These are phyloP conservation scores for Salix purpurea DNA, from an alignment of 345 rosid species.

Conservation along the genomic window DNA sequence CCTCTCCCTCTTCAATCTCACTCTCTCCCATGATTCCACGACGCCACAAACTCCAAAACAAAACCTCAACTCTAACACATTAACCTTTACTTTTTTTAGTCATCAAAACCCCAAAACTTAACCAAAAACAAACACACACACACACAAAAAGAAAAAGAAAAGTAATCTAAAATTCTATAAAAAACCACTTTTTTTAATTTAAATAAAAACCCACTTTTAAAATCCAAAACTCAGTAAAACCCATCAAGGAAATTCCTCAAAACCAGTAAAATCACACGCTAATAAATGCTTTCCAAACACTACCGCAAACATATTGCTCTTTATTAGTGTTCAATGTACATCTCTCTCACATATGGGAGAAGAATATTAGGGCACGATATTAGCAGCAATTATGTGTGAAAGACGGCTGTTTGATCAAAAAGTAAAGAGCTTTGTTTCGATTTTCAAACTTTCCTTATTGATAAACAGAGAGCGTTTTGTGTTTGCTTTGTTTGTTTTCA, in stretches of 20 bases:
- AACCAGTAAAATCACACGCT: not conserved
- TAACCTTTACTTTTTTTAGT: not conserved
- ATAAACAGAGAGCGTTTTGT: not conserved
- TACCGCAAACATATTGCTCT: not conserved
- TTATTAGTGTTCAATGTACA: not conserved
- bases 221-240: not conserved
- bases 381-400: not conserved
- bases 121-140: not conserved
- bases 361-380: not conserved
- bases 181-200: not conserved
- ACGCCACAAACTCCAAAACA: not conserved
- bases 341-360: not conserved
- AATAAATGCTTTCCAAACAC: not conserved
- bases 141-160: not conserved
- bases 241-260: not conserved
- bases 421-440: not conserved
- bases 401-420: not conserved
- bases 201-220: not conserved
- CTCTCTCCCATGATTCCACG: constrained; percentile 2
- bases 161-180: not conserved
- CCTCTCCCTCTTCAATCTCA: constrained; percentile 14
- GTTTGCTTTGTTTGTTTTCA: not conserved
- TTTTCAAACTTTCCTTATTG: not conserved
- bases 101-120: not conserved
- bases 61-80: not conserved